Conservation (phyloP, 768 basidiomycete genomes). For the Guyanaporus albipodus region DNA sequence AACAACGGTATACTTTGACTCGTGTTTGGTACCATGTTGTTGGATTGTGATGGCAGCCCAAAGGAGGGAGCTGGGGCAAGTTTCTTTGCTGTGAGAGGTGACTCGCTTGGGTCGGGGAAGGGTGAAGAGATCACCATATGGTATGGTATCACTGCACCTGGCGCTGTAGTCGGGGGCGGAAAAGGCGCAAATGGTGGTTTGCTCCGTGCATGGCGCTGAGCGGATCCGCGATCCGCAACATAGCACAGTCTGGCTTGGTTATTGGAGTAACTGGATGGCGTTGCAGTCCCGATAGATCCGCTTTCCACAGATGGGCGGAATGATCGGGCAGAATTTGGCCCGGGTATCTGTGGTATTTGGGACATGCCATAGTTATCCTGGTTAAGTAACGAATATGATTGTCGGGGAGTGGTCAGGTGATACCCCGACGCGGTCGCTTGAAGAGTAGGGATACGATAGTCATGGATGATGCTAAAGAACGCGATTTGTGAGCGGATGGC, state of each 20-base stretch:
- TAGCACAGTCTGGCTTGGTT: constrained; percentile 12
- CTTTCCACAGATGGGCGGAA: constrained; percentile 3
- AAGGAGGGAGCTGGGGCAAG: not conserved
- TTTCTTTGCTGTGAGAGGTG: not conserved
- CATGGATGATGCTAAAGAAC: constrained; percentile 10
- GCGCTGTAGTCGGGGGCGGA: not conserved
- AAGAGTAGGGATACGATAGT: not conserved
- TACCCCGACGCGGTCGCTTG: not conserved
- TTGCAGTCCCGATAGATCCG: constrained; percentile 1
- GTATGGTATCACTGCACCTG: not conserved
- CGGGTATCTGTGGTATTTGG: not conserved
- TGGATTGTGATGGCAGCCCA: constrained; percentile 1
- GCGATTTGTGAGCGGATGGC: constrained; percentile 4
- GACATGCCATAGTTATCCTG: not conserved
- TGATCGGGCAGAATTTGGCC: constrained; percentile 5
- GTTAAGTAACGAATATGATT: constrained; percentile 3
- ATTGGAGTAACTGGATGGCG: constrained; percentile 14
- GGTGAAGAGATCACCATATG: not conserved
- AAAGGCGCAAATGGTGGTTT: not conserved
- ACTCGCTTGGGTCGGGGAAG: not conserved
- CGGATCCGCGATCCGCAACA: constrained; percentile 9
- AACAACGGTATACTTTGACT: constrained; percentile 3
- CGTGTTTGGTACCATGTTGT: not conserved
- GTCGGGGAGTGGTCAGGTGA: not conserved
- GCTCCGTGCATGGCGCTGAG: constrained; percentile 4